Evolutionary conservation across 202 grass and related monocot genomes (phyloP).

Genomic region (Panicum virgatum): DNA sequence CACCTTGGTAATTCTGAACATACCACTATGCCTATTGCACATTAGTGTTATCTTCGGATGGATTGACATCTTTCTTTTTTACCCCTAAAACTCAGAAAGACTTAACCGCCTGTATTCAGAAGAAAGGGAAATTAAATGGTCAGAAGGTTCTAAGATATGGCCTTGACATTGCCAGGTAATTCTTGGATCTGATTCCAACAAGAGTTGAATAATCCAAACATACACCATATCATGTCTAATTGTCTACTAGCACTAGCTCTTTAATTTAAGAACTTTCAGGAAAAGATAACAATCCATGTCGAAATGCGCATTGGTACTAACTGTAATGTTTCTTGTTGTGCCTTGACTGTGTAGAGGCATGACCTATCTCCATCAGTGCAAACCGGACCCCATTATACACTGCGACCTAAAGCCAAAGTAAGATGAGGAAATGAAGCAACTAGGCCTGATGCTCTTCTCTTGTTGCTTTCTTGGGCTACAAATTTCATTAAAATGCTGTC

Average conservation of each 20-base stretch:
- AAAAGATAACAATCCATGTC: not conserved
- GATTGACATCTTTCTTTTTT: not conserved
- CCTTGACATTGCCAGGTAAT: slow-evolving; percentile 91
- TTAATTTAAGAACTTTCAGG: not conserved
- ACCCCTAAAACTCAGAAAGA: slow-evolving; percentile 51
- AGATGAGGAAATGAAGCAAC: slow-evolving; percentile 69
- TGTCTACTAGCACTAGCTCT: not conserved
- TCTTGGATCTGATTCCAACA: not conserved
- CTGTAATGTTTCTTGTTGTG: not conserved
- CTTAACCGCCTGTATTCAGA: slow-evolving; percentile 76
- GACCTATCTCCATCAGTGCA: slow-evolving; percentile 97
- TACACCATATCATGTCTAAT: not conserved
- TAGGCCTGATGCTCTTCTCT: not conserved
- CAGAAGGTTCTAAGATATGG: slow-evolving; percentile 91
- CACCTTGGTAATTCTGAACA: not conserved
- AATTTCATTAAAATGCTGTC: not conserved
- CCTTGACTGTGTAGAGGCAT: slow-evolving; percentile 72
- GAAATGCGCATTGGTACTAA: slow-evolving; percentile 3
- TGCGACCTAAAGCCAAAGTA: slow-evolving; percentile 99
- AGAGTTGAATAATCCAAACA: not conserved
- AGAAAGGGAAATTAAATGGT: slow-evolving; percentile 68
- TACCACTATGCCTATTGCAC: not conserved
- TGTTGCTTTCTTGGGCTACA: not conserved
- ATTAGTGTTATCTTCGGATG: not conserved
- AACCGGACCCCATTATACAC: slow-evolving; percentile 94